These are phyloP conservation scores for Viola pubescens DNA, from an alignment of 441 rosid genomes.

Conservation along the genomic window DNA sequence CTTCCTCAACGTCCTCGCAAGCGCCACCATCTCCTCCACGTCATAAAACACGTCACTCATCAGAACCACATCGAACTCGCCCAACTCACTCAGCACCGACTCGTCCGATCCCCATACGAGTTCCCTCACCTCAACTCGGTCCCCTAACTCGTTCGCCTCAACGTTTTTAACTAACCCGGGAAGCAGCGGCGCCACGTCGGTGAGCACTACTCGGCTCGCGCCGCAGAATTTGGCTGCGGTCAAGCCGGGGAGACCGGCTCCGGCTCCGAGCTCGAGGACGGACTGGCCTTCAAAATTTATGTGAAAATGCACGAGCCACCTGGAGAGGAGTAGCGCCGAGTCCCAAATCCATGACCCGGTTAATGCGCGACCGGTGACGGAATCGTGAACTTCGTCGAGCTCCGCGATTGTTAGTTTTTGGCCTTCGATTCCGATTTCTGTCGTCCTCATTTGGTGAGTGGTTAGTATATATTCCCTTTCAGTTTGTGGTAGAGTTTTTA, in stretches of 20 bases:
- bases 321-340: slow-evolving; percentile 28
- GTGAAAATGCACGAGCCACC: slow-evolving; percentile 20
- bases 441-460: slow-evolving; percentile 12
- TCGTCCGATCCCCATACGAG: slow-evolving; percentile 32
- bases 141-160: slow-evolving; percentile 20
- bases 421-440: slow-evolving; percentile 14
- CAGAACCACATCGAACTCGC: slow-evolving; percentile 24
- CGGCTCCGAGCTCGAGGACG: slow-evolving; percentile 32
- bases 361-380: slow-evolving; percentile 23
- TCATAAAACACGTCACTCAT: slow-evolving; percentile 34
- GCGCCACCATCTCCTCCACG: slow-evolving; percentile 15
- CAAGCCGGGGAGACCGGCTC: slow-evolving; percentile 30
- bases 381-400: slow-evolving; percentile 21
- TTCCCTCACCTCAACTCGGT: slow-evolving; percentile 23
- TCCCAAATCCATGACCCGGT: slow-evolving; percentile 36
- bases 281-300: slow-evolving; percentile 16
- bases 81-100: slow-evolving; percentile 5
- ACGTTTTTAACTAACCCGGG: slow-evolving; percentile 23
- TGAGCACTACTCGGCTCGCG: slow-evolving; percentile 22
- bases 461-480: neutral
- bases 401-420: slow-evolving; percentile 17
- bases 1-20: slow-evolving; percentile 20
- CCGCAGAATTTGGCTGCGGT: slow-evolving; percentile 22
- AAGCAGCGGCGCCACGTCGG: slow-evolving; percentile 23
- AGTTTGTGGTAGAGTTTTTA: neutral